phyloP scores from a whole-genome alignment of 139 green algal genomes.

The Coelastrella sp. region DNA sequence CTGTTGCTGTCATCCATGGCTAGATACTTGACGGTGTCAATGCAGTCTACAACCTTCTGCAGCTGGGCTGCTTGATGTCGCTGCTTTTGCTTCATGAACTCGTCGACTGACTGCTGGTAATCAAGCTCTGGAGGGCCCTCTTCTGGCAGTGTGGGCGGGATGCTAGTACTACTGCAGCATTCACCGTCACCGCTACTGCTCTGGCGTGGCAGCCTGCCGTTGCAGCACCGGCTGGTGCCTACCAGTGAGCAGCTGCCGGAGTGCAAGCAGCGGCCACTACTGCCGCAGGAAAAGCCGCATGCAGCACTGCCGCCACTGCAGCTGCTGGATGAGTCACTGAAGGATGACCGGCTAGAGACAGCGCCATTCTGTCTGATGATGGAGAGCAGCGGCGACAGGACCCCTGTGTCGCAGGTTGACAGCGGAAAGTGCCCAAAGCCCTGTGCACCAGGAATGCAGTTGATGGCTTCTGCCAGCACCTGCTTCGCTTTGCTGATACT shows the following conservation, averaged over 20 bases:
- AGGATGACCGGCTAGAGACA: background rate
- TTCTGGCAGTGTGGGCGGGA: background rate
- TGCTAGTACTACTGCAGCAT: background rate
- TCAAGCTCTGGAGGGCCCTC: background rate
- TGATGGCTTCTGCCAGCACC: slow-evolving; percentile 45
- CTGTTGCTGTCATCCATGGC: slow-evolving; percentile 37
- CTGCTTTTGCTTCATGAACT: slow-evolving; percentile 15
- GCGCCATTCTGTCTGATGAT: slow-evolving; percentile 32
- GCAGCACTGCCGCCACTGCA: slow-evolving; percentile 3
- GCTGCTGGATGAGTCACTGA: background rate
- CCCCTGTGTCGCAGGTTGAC: slow-evolving; percentile 36
- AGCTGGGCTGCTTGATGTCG: background rate
- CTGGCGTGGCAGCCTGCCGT: background rate
- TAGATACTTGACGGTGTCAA: slow-evolving; percentile 43
- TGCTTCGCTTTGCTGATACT: slow-evolving; percentile 51
- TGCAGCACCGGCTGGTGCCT: background rate
- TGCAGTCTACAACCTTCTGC: slow-evolving; percentile 35
- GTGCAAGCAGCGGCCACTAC: background rate
- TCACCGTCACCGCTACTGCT: background rate
- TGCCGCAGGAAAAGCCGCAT: background rate
- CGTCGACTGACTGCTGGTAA: background rate
- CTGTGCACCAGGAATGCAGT: slow-evolving; percentile 4
- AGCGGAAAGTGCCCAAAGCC: background rate
- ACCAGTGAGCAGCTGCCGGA: background rate
- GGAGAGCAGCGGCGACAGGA: slow-evolving; percentile 39